Conservation (phyloP, 768 basidiomycete species). For the Collybiopsis luxurians region DNA sequence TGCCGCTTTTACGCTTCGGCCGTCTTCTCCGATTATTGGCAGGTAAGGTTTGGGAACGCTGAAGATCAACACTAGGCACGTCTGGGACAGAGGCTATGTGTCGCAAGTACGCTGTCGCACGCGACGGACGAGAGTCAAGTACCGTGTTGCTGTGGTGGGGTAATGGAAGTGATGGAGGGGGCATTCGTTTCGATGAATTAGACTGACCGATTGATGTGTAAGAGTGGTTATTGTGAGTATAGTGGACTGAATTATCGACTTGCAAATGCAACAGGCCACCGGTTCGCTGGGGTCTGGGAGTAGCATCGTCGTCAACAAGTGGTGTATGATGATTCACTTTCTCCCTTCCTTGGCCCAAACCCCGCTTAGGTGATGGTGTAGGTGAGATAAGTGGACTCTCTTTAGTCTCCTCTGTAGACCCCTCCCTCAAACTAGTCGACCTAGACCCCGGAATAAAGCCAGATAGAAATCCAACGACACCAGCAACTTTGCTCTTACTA, state of each 20-base stretch:
- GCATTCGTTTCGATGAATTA: not conserved
- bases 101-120: slow-evolving; percentile 66
- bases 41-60: slow-evolving; percentile 29
- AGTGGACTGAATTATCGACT: not conserved
- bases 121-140: slow-evolving; percentile 40
- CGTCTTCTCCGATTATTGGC: slow-evolving; percentile 15
- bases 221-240: slow-evolving; percentile 2
- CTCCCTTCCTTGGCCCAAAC: not conserved
- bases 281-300: not conserved
- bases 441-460: slow-evolving; percentile 50
- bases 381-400: slow-evolving; percentile 8
- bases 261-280: not conserved
- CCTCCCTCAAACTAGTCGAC: slow-evolving; percentile 6
- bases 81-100: slow-evolving; percentile 66
- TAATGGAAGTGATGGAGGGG: not conserved
- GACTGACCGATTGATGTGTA: slow-evolving; percentile 1
- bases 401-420: not conserved
- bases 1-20: not conserved
- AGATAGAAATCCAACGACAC: slow-evolving; percentile 65
- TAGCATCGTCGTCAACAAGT: not conserved
- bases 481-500: slow-evolving; percentile 41
- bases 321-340: not conserved
- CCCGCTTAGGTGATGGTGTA: not conserved
- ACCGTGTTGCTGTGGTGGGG: slow-evolving; percentile 22
- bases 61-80: slow-evolving; percentile 23